Evolutionary conservation across 2,329 filamentous ascomycete genomes (phyloP), one percentile per base, ranked within the genome.

Genomic region (Calonectria leucothoes): DNA sequence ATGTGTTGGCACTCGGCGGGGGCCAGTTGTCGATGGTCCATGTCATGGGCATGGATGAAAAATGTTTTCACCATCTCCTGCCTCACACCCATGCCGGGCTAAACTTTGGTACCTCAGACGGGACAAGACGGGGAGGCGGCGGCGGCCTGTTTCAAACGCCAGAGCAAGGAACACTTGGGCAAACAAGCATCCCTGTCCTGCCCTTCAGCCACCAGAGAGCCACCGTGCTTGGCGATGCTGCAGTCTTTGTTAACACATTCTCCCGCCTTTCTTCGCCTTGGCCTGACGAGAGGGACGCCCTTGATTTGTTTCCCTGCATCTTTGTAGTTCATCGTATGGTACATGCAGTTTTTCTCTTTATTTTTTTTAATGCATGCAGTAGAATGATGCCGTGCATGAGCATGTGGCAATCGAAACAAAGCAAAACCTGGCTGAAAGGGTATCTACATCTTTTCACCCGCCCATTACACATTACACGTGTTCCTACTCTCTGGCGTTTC

Each of bases 401-500:
- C 25, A 61, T n/a, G 51, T 55, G 8, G 31, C 27, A n/a, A 55
- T 29, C 29, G 31, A 33, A 49, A 35, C 49, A 52, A 66, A 48
- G 49, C 45, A 31, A 64, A 64, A 52, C 37, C 45, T 23, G 20
- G 12, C 42, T 48, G 14, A 65, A 68, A 35, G 66, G 66, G 66
- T 61, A 68, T 68, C 52, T 59, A 37, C 39, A 55, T 42, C 11
- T n/a, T 11, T 39, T 49, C 45, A 12, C 51, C 51, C 49, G 35
- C 39, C 4, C 51, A 57, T 67, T 39, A 51, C 52, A 59, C 39
- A 69, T 49, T 35, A 70, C 55, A 52, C 69, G 55, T 45, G 48
- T 45, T 49, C 35, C 29, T 69, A 70, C 66, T 76, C 79, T 52
- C 74, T 39, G 7, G 37, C 66, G 20, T 74, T 77, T 10, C 80